Evolutionary conservation across 2,329 filamentous ascomycete species (phyloP).

Genomic region (Paecilomyces formosus): DNA sequence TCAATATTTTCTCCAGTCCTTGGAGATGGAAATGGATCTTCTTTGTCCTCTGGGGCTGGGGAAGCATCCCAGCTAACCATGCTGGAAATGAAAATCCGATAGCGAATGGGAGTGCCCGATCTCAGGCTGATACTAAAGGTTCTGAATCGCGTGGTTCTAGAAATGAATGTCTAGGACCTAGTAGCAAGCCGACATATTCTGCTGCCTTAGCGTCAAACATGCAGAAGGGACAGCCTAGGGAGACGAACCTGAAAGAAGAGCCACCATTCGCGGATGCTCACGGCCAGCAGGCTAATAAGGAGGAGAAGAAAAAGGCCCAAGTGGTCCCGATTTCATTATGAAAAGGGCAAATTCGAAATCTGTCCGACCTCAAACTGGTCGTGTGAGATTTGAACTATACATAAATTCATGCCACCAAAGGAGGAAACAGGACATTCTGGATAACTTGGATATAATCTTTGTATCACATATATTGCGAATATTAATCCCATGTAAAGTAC

Average conservation of each 20-base stretch:
- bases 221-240: neutral
- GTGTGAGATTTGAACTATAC: no score
- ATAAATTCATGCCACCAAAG: no score
- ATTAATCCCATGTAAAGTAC: no score
- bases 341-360: no score
- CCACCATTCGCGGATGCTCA: neutral
- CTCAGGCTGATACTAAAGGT: neutral
- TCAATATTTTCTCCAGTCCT: neutral
- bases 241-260: neutral
- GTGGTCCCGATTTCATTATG: no score
- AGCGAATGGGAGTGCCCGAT: neutral
- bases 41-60: neutral
- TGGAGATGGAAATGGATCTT: neutral
- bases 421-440: no score
- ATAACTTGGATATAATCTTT: no score
- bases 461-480: no score
- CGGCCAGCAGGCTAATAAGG: neutral
- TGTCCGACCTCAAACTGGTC: no score
- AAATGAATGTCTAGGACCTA: neutral
- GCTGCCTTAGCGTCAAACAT: neutral
- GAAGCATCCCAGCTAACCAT: neutral
- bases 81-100: neutral
- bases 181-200: neutral
- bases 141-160: neutral
- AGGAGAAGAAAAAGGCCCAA: neutral